Percentiles rank a stretch among this genome's conserved stretches.
Conservation (phyloP, 805 yeast species). For the Candida palmyrensis region DNA sequence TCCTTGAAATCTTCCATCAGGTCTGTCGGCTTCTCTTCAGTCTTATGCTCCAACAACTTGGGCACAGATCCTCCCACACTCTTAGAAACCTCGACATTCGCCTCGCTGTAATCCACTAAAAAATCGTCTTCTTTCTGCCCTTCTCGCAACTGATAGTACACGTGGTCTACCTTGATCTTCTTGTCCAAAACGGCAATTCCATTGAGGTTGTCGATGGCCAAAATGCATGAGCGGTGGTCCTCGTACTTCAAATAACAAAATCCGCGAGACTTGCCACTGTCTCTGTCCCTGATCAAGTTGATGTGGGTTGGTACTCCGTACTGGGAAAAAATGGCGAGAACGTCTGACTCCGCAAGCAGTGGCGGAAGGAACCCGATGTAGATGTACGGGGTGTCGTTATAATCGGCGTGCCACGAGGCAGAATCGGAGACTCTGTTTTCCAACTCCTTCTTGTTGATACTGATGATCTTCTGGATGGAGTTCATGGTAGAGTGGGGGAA, state of each 20-base stretch:
- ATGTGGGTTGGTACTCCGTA: constrained; percentile 82
- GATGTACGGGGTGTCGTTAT: constrained; percentile 67
- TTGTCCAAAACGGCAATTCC: constrained; percentile 55
- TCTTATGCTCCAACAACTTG: not conserved
- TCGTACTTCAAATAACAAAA: constrained; percentile 82
- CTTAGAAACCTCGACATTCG: not conserved
- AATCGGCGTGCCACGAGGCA: constrained; percentile 91
- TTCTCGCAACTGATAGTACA: constrained; percentile 50
- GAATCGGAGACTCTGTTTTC: constrained; percentile 49
- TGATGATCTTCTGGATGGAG: constrained; percentile 41
- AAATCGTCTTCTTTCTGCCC: constrained; percentile 46
- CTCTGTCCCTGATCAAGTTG: constrained; percentile 60
- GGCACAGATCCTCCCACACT: constrained; percentile 5
- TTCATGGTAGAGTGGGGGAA: constrained; percentile 34
- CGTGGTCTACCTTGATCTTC: constrained; percentile 62
- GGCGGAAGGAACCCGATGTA: constrained; percentile 70
- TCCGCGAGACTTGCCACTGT: constrained; percentile 49
- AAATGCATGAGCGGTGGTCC: constrained; percentile 69
- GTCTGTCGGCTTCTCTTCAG: constrained; percentile 3
- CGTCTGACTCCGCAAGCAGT: constrained; percentile 67
- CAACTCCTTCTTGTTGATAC: constrained; percentile 64
- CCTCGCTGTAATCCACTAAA: constrained; percentile 21
- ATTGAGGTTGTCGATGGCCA: constrained; percentile 87
- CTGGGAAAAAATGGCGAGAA: constrained; percentile 77
- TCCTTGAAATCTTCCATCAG: constrained; percentile 26